Percentiles rank a stretch among this genome's conserved stretches.
These are phyloP conservation scores for Trichomonas vaginalis DNA, from an alignment of 208 protist species.

Conservation along the genomic window DNA sequence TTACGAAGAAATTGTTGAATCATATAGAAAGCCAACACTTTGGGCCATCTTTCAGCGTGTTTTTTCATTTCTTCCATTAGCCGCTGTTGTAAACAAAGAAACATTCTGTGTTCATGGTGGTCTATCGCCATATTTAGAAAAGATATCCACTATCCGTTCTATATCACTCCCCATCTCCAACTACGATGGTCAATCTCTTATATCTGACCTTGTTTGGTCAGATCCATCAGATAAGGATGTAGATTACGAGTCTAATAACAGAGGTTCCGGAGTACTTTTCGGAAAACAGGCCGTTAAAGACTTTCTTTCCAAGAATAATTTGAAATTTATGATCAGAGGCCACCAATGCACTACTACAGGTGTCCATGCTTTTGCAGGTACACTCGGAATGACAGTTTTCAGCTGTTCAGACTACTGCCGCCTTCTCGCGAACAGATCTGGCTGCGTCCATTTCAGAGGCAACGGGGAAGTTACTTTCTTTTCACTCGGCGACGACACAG, in stretches of 20 bases:
- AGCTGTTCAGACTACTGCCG: neutral
- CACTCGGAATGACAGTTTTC: neutral
- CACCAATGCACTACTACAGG: neutral
- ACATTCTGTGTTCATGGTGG: constrained; percentile 66
- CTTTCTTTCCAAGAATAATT: constrained; percentile 50
- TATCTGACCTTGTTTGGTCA: constrained; percentile 86
- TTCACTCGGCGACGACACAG: neutral
- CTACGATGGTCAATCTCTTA: constrained; percentile 58
- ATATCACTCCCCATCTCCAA: constrained; percentile 33
- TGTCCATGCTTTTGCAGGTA: neutral
- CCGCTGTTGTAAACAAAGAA: constrained; percentile 57
- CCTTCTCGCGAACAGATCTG: neutral
- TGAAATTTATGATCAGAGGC: neutral
- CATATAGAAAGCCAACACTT: constrained; percentile 51
- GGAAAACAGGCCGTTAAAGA: constrained; percentile 83
- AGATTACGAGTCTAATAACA: constrained; percentile 80
- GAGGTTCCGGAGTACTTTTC: constrained; percentile 92
- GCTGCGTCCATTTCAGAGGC: neutral
- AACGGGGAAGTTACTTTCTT: neutral
- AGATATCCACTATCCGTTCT: constrained; percentile 60
- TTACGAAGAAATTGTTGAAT: constrained; percentile 71
- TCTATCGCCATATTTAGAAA: constrained; percentile 51
- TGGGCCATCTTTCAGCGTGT: constrained; percentile 93
- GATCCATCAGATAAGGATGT: constrained; percentile 53
- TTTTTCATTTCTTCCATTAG: constrained; percentile 94